A percentile compares a stretch with the other conserved stretches of the same genome.
These are phyloP conservation scores for Parathielavia hyrcaniae DNA, from an alignment of 495 filamentous ascomycete genomes.

Conservation along the genomic window DNA sequence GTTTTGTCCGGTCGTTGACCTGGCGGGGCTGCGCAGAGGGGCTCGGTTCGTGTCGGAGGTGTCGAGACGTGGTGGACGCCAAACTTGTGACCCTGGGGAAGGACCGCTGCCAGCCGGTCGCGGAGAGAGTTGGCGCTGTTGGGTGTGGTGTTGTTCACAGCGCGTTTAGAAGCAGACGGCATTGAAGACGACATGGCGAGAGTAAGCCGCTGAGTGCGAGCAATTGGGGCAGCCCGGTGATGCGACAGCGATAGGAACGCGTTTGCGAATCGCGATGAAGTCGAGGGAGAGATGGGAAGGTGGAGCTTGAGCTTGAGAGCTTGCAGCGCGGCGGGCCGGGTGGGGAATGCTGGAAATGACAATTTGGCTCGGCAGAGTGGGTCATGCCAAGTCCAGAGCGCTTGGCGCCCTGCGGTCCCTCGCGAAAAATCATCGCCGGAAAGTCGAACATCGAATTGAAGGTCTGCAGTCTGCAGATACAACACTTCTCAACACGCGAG, in stretches of 20 bases:
- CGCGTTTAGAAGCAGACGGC: conserved; percentile 15
- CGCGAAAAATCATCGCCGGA: no score
- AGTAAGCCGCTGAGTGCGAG: background rate
- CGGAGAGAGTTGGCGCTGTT: conserved; percentile 29
- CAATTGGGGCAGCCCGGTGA: background rate
- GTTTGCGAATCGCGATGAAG: background rate
- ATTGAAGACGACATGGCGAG: conserved; percentile 21
- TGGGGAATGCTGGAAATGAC: background rate
- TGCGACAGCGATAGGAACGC: background rate
- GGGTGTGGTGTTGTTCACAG: conserved; percentile 1
- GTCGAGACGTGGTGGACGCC: conserved; percentile 84
- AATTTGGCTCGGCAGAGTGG: background rate
- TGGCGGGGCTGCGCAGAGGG: conserved; percentile 76
- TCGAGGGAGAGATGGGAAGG: background rate
- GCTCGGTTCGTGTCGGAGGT: conserved; percentile 60
- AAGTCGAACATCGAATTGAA: no score
- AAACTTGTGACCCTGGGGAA: conserved; percentile 65
- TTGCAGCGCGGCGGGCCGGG: background rate
- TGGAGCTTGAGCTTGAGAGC: background rate
- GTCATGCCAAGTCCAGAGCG: no score
- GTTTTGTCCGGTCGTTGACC: conserved; percentile 62
- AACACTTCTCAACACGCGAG: background rate
- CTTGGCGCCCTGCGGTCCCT: background rate
- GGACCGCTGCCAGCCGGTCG: conserved; percentile 55
- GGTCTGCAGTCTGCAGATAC: background rate